A percentile compares a stretch with the other conserved stretches of the same genome.
These are phyloP conservation scores for Orbilia javanica DNA, from an alignment of 2,329 filamentous ascomycete species.

Conservation along the genomic window DNA sequence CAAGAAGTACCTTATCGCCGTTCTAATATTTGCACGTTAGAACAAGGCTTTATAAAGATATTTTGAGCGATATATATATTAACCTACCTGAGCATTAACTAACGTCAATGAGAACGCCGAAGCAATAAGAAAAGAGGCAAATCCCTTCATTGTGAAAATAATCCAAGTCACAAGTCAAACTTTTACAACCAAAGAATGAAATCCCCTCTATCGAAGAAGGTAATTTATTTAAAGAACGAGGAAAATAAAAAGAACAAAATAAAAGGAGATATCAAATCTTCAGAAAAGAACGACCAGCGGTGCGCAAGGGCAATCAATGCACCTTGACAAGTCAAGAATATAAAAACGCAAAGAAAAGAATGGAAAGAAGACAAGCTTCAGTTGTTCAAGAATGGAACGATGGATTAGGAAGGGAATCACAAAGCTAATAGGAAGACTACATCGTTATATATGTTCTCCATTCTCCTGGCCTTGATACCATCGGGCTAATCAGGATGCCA, in stretches of 20 bases:
- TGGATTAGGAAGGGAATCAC: constrained; percentile 20
- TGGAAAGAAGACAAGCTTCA: constrained; percentile 51
- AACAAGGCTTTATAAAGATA: not conserved
- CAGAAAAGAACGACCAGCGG: constrained; percentile 57
- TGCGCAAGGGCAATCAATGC: constrained; percentile 62
- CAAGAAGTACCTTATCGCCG: constrained; percentile 61
- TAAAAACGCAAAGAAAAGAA: constrained; percentile 46
- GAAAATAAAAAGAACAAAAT: constrained; percentile 53
- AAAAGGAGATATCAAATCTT: constrained; percentile 52
- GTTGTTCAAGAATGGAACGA: constrained; percentile 36
- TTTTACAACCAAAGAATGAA: constrained; percentile 56
- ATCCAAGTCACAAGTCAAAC: constrained; percentile 51
- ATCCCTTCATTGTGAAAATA: constrained; percentile 41
- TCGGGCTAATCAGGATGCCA: constrained; percentile 18
- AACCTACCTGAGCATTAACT: constrained; percentile 52
- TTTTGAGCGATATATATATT: not conserved
- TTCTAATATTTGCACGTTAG: not conserved
- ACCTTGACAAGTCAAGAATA: constrained; percentile 59
- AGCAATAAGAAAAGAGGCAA: constrained; percentile 54
- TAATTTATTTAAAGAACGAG: constrained; percentile 13
- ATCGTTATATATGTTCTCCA: constrained; percentile 19
- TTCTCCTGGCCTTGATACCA: constrained; percentile 8
- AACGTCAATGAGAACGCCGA: constrained; percentile 44
- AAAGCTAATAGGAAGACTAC: constrained; percentile 30
- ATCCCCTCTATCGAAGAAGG: constrained; percentile 46